Conservation (phyloP, 306 rosid genomes). For the Prosopis cineraria region DNA sequence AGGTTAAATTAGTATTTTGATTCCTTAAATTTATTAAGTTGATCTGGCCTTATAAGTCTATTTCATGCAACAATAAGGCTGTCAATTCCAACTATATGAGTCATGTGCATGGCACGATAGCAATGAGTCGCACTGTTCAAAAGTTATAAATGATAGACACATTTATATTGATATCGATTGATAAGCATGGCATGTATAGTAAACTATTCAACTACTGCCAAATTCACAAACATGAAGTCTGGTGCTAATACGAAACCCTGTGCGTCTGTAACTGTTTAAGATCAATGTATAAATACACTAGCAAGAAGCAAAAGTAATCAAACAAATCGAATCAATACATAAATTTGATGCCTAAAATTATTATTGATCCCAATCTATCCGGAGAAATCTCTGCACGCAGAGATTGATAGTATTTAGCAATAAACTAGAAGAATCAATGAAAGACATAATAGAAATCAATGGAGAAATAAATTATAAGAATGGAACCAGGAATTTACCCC, state of each 20-base stretch:
- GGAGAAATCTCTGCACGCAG: background rate
- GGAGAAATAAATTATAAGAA: background rate
- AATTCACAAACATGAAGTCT: background rate
- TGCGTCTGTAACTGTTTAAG: background rate
- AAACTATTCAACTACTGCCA: background rate
- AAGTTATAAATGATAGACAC: background rate
- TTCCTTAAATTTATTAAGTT: too few relatives aligned
- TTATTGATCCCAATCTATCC: background rate
- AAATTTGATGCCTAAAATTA: background rate
- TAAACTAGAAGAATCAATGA: background rate
- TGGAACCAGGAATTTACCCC: constrained; percentile 60
- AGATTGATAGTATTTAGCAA: background rate
- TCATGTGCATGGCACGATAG: background rate
- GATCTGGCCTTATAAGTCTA: background rate
- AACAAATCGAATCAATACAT: background rate
- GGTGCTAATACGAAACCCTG: background rate
- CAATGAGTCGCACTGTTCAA: background rate
- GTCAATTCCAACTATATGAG: background rate
- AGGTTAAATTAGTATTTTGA: background rate
- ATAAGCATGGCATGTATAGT: background rate
- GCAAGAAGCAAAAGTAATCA: background rate
- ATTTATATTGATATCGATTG: too few relatives aligned
- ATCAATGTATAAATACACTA: background rate
- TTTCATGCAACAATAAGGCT: background rate
- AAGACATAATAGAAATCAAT: background rate